phyloP scores from a whole-genome alignment of 225 moss, liverwort and hornwort species.

The Polytrichum commune region DNA sequence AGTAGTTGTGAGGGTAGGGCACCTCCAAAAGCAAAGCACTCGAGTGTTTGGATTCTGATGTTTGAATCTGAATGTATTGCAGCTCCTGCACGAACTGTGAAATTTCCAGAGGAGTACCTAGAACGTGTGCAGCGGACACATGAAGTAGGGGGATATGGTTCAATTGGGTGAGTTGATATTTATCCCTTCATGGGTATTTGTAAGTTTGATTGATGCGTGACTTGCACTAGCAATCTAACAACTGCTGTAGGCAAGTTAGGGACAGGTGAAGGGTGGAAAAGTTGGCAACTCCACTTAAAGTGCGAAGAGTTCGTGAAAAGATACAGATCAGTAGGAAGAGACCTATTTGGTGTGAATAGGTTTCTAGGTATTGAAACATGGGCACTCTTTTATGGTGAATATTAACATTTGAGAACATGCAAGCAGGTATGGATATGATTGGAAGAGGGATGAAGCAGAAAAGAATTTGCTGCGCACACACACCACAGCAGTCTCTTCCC shows the following conservation, averaged over 20 bases:
- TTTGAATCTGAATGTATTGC: conserved; percentile 13
- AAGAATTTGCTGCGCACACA: conserved; percentile 94
- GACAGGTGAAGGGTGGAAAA: too few species aligned
- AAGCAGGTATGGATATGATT: conserved; percentile 82
- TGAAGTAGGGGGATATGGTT: conserved; percentile 72
- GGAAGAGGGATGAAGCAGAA: conserved; percentile 92
- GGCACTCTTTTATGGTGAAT: too few species aligned
- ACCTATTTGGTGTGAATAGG: too few species aligned
- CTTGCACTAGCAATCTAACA: too few species aligned
- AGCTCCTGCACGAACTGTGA: conserved; percentile 64
- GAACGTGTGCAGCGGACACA: conserved; percentile 77
- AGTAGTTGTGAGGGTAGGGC: too few species aligned
- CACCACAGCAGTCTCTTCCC: conserved; percentile 86
- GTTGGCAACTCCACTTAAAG: too few species aligned
- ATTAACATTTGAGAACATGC: background rate
- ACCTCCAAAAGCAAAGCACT: too few species aligned
- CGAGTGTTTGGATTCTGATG: background rate
- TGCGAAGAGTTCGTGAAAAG: too few species aligned
- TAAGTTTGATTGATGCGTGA: background rate
- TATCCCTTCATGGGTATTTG: background rate
- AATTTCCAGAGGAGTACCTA: conserved; percentile 77
- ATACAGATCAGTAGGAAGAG: too few species aligned
- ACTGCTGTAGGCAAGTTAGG: too few species aligned
- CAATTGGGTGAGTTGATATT: conserved; percentile 56
- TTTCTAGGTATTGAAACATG: too few species aligned